phyloP scores from a whole-genome alignment of 1,284 basidiomycete species.

The Ceratobasidium sp. region DNA sequence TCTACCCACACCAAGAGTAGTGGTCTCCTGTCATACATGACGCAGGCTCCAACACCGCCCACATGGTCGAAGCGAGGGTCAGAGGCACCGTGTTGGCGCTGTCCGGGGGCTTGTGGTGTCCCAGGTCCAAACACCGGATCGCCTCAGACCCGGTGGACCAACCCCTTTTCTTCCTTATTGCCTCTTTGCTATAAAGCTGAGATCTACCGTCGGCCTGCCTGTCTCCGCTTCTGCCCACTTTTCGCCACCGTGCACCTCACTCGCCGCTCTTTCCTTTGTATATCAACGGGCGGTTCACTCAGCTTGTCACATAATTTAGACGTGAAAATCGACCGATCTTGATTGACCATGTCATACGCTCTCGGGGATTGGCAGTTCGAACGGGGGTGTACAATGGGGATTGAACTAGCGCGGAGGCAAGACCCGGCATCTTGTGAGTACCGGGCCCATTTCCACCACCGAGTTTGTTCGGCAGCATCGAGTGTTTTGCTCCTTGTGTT shows the following conservation, averaged over 20 bases:
- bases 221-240: slow-evolving; percentile 13
- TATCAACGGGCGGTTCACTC: slow-evolving; percentile 19
- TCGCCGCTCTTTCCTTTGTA: slow-evolving; percentile 12
- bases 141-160: background rate
- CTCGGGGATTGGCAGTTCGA: slow-evolving; percentile 3
- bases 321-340: slow-evolving; percentile 26
- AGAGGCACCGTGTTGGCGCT: background rate
- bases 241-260: background rate
- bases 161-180: background rate
- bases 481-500: background rate
- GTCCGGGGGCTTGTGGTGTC: background rate
- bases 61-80: background rate
- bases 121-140: background rate
- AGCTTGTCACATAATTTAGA: slow-evolving; percentile 34
- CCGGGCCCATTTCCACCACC: background rate
- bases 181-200: background rate
- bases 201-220: background rate
- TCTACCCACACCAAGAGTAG: background rate
- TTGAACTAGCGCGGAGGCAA: slow-evolving; percentile 13
- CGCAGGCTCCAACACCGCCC: background rate
- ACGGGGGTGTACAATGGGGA: slow-evolving; percentile 12
- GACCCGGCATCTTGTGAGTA: slow-evolving; percentile 40
- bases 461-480: slow-evolving; percentile 1
- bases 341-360: slow-evolving; percentile 15
- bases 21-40: background rate